Percentiles rank a stretch among this genome's conserved stretches.
Evolutionary conservation across 2,329 filamentous ascomycete species (phyloP).

Genomic region (Colletotrichum simmondsii): DNA sequence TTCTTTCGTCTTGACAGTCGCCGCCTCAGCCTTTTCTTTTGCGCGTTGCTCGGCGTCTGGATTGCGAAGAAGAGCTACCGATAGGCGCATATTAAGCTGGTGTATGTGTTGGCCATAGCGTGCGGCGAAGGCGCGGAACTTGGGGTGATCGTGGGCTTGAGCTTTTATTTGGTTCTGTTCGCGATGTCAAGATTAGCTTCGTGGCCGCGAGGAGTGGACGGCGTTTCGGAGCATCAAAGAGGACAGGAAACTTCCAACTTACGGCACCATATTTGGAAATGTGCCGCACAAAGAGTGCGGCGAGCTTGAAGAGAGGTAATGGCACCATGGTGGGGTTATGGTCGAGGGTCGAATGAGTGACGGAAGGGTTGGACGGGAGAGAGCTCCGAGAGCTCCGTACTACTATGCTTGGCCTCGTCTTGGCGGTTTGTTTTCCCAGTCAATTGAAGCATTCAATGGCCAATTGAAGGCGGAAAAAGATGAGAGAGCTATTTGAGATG

Average conservation of each 20-base stretch:
- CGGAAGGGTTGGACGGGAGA: slow-evolving; percentile 19
- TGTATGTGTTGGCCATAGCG: slow-evolving; percentile 72
- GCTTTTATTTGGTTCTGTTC: slow-evolving; percentile 72
- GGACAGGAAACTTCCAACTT: slow-evolving; percentile 45
- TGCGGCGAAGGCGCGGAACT: slow-evolving; percentile 70
- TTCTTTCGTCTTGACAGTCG: slow-evolving; percentile 74
- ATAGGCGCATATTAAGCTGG: slow-evolving; percentile 74
- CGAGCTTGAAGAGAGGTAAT: slow-evolving; percentile 75
- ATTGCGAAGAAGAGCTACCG: slow-evolving; percentile 69
- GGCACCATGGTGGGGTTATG: slow-evolving; percentile 64
- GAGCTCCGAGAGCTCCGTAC: slow-evolving; percentile 29
- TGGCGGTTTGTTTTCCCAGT: neutral
- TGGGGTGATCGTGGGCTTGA: slow-evolving; percentile 72
- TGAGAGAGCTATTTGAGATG: neutral
- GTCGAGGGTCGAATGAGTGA: slow-evolving; percentile 1
- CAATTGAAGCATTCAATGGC: neutral
- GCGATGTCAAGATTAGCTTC: slow-evolving; percentile 22
- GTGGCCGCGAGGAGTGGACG: neutral
- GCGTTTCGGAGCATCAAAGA: too few species aligned
- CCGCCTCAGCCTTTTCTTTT: slow-evolving; percentile 71
- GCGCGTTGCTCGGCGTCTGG: slow-evolving; percentile 66
- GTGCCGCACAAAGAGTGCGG: slow-evolving; percentile 71
- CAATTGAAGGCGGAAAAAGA: neutral
- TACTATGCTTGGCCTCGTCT: slow-evolving; percentile 24
- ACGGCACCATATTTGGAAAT: slow-evolving; percentile 77